Base-by-base conservation (phyloP, 345 rosid species). In the Hirschfeldia incana region DNA sequence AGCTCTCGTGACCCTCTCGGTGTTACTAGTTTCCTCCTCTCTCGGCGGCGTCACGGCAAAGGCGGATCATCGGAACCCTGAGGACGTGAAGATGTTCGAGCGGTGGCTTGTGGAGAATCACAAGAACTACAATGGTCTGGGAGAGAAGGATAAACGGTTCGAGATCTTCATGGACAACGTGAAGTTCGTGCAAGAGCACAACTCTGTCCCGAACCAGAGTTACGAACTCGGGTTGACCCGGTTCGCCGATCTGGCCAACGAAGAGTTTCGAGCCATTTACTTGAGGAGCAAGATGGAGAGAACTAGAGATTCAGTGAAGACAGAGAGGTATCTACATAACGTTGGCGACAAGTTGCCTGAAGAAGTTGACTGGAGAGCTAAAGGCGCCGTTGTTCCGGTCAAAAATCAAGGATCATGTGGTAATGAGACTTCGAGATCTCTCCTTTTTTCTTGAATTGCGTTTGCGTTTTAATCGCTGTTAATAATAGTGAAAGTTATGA, bases 231-330 rank as follows among this genome's bases (percentile, higher is more conserved):
- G 94, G 28, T 79, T 89, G 80, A 89, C 86, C 73, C 83, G 53
- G 86, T 91, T 91, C 72, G 92, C 94, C 1, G 97, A 91, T 85
- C 82, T 91, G 80, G 87, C 85, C n/a, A 91, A 91, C 65, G 92
- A 86, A 2, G 94, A 91, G 85, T 91, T 81, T 42, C 59, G 79
- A 37, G 53, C 76, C 17, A 78, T 73, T 63, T 87, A 81, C 80
- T 70, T 91, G 86, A 92, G 88, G 21, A 77, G 29, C 2, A 74
- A 65, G 66, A 76, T 69, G 74, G 76, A 26, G 30, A 49, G 66
- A 68, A 73, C 69, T 8, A 69, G 37, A 15, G 75, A 17, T 26
- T n/a, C 27, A 26, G 80, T 75, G 28, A 32, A 70, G 1, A 70
- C 80, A 10, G 75, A 84, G 28, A 80, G 83, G 73, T 88, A 81